Base-by-base conservation (phyloP, 805 yeast genomes). In the Ogataea ganodermae region DNA sequence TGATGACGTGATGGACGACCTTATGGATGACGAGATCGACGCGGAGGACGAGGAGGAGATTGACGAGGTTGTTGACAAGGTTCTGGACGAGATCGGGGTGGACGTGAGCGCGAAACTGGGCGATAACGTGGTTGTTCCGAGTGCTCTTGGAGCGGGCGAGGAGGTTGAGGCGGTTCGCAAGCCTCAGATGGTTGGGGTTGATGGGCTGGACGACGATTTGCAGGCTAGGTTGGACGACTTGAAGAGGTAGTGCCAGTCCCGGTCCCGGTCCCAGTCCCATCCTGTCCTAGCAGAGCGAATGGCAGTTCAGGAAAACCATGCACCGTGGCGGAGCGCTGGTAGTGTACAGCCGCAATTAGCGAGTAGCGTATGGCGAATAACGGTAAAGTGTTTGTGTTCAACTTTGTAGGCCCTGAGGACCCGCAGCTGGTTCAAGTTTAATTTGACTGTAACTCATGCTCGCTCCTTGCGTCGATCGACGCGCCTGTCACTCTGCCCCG, bases 1-100 rank as follows among this genome's bases (percentile, higher is more conserved):
- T 86, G 99, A 94, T 64, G 99, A 94, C 64, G 95, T 97, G 16
- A 85, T 94, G 59, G 99, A 94, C 63, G 97, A 92, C 65, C 87
- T 94, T 16, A 89, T 94, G 94, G 96, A 86, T 45, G 89, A 84
- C 60, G 97, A 89, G 59, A 81, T 88, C 48, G 86, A 83, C 55
- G 89, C 79, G 20, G 95, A 87, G 51, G 96, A 86, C 53, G 72
- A 69, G 48, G 94, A 86, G 55, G 96, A 91, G 65, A 85, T 86
- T 3, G 97, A 91, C 61, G 96, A 90, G 60, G 86, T 91, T 43
- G 94, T 95, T 42, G 81, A 84, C 61, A 89, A 85, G 66, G 97
- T 95, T 0, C 73, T 94, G 61, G 99, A 94, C 64, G 99, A 94
- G 66, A 89, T 94, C 62, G 99, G 98, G 51, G 86, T 95, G 32